phyloP scores from a whole-genome alignment of 805 yeast species.

The Wickerhamomyces strasburgensis region DNA sequence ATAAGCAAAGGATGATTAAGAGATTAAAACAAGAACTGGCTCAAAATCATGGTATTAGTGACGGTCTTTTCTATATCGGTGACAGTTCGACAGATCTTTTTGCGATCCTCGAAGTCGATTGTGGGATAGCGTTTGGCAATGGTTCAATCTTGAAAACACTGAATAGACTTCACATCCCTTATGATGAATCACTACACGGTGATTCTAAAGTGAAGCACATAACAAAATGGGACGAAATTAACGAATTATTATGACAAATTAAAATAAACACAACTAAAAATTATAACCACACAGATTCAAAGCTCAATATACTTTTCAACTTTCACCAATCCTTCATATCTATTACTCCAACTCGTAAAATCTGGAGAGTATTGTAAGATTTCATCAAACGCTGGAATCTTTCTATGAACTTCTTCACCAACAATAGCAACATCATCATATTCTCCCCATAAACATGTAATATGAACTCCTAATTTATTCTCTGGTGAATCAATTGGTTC shows the following conservation, averaged over 20 bases:
- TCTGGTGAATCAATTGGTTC: slow-evolving; percentile 26
- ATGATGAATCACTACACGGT: slow-evolving; percentile 15
- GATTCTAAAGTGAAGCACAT: slow-evolving; percentile 16
- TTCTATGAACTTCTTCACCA: slow-evolving; percentile 35
- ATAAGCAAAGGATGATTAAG: slow-evolving; percentile 35
- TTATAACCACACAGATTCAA: slow-evolving; percentile 15
- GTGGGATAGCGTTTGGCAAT: slow-evolving; percentile 42
- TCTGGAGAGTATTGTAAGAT: slow-evolving; percentile 62
- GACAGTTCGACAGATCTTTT: slow-evolving; percentile 59
- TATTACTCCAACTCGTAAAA: slow-evolving; percentile 60
- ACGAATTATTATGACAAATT: neutral
- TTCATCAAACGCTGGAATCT: slow-evolving; percentile 70
- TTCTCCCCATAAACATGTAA: slow-evolving; percentile 79
- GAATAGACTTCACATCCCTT: slow-evolving; percentile 20
- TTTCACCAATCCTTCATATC: slow-evolving; percentile 63
- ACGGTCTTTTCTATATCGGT: slow-evolving; percentile 44
- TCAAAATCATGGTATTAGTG: slow-evolving; percentile 13
- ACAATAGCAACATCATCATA: slow-evolving; percentile 40
- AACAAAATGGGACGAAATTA: slow-evolving; percentile 19
- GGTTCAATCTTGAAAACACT: slow-evolving; percentile 30
- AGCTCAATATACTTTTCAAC: slow-evolving; percentile 45
- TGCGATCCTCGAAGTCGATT: slow-evolving; percentile 41
- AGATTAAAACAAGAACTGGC: slow-evolving; percentile 16
- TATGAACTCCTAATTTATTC: slow-evolving; percentile 46
- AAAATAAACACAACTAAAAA: neutral